Conservation (phyloP, 805 yeast species). For the fission yeast (Schizosaccharomyces pombe) region DNA sequence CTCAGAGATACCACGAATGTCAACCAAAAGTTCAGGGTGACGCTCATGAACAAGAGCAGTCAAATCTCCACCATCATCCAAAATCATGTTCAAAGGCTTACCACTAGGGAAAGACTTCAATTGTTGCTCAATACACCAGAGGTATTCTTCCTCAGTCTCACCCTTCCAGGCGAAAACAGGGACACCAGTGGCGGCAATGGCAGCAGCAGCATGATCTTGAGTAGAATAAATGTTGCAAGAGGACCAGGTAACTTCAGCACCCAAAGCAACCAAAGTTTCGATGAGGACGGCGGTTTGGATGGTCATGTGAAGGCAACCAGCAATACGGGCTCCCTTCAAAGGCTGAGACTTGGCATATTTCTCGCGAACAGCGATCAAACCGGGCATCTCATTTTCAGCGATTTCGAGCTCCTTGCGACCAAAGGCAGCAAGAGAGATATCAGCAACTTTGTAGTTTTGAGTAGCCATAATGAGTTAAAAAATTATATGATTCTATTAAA, state of each 20-base stretch:
- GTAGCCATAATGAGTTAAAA: slow-evolving; percentile 21
- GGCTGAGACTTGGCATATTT: slow-evolving; percentile 84
- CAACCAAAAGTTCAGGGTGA: slow-evolving; percentile 91
- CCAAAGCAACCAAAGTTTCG: slow-evolving; percentile 88
- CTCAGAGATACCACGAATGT: slow-evolving; percentile 88
- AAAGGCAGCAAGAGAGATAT: slow-evolving; percentile 93
- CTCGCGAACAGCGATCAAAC: slow-evolving; percentile 91
- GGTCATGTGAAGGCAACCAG: slow-evolving; percentile 99
- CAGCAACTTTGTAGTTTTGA: slow-evolving; percentile 81
- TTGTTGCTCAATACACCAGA: slow-evolving; percentile 99
- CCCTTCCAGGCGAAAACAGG: slow-evolving; percentile 99
- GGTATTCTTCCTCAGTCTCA: slow-evolving; percentile 97
- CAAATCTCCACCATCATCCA: slow-evolving; percentile 98
- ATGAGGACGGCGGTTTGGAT: slow-evolving; percentile 96
- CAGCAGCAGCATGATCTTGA: slow-evolving; percentile 54
- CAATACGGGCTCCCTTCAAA: slow-evolving; percentile 92
- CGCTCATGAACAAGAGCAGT: slow-evolving; percentile 90
- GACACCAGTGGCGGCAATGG: slow-evolving; percentile 96
- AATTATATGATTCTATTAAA: too few species aligned
- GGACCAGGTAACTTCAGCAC: slow-evolving; percentile 99
- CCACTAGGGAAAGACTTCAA: slow-evolving; percentile 91
- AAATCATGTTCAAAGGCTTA: slow-evolving; percentile 82
- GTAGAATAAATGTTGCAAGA: slow-evolving; percentile 98
- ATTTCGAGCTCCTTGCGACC: slow-evolving; percentile 98
- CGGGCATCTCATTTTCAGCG: slow-evolving; percentile 98